phyloP scores from a whole-genome alignment of 352 stramenopile genomes.

The Globisporangium cystogenes region DNA sequence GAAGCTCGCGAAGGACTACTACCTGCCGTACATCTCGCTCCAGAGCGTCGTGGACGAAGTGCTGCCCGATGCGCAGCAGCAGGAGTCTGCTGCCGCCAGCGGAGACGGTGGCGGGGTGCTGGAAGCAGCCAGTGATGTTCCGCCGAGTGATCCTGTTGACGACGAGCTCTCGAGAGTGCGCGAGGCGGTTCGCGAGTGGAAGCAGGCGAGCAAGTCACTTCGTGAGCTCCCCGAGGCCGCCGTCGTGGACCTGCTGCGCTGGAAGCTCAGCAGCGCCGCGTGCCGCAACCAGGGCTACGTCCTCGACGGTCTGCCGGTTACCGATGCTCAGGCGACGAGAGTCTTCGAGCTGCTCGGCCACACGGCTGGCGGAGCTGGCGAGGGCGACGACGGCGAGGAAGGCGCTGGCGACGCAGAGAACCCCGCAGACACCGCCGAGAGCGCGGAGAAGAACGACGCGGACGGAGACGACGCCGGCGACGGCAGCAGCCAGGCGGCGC shows the following conservation, averaged over 20 bases:
- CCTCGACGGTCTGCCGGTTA: conserved; percentile 56
- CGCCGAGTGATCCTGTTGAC: neutral
- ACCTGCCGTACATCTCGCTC: conserved; percentile 55
- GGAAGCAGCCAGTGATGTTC: conserved; percentile 1
- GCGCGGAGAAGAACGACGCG: conserved; percentile 2
- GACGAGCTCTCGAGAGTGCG: conserved; percentile 39
- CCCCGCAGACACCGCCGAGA: conserved; percentile 9
- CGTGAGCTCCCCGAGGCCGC: conserved; percentile 27
- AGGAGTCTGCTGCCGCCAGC: conserved; percentile 9
- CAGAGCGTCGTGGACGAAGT: conserved; percentile 35
- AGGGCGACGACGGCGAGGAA: conserved; percentile 10
- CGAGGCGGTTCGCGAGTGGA: conserved; percentile 32
- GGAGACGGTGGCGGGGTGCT: conserved; percentile 1
- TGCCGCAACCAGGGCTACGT: conserved; percentile 85
- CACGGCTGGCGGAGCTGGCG: conserved; percentile 8
- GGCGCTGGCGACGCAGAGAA: conserved; percentile 11
- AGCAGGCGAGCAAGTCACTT: conserved; percentile 12
- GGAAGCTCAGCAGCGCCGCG: conserved; percentile 46
- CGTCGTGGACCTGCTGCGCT: conserved; percentile 48
- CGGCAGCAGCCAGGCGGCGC: neutral
- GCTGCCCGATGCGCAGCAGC: conserved; percentile 22
- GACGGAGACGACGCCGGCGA: conserved; percentile 12
- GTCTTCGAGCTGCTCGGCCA: conserved; percentile 29
- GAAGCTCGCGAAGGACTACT: conserved; percentile 64
- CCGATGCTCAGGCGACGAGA: conserved; percentile 33